These are phyloP conservation scores for Blastobotrys buckinghamii DNA, from an alignment of 1,139 yeast genomes.

Conservation along the genomic window DNA sequence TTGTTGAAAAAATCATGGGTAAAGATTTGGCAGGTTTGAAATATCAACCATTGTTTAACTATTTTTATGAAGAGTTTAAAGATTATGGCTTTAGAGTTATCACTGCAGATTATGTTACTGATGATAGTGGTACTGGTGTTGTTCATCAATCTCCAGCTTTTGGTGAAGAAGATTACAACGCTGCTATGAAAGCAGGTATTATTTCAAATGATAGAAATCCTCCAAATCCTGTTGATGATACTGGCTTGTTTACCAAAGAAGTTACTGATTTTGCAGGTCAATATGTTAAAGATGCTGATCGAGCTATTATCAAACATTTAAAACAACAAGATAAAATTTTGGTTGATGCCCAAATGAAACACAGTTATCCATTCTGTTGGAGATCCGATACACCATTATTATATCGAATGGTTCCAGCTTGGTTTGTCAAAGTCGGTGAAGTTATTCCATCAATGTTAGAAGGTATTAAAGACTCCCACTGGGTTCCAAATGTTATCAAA, in stretches of 20 bases:
- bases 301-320: conserved; percentile 75
- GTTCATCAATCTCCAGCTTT: conserved; percentile 98
- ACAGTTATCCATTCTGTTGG: conserved; percentile 99
- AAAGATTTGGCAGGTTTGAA: conserved; percentile 68
- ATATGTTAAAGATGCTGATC: conserved; percentile 95
- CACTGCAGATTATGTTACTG: conserved; percentile 76
- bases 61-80: conserved; percentile 67
- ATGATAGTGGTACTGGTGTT: conserved; percentile 97
- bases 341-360: conserved; percentile 77
- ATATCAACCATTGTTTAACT: conserved; percentile 79
- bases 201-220: conserved; percentile 63
- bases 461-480: conserved; percentile 77
- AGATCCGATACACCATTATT: conserved; percentile 97
- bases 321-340: conserved; percentile 73
- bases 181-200: conserved; percentile 69
- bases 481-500: conserved; percentile 91
- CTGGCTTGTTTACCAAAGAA: conserved; percentile 71
- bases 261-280: conserved; percentile 73
- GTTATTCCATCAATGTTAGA: conserved; percentile 84
- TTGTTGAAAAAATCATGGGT: conserved; percentile 77
- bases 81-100: conserved; percentile 75
- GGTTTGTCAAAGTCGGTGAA: conserved; percentile 91
- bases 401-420: conserved; percentile 95
- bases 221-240: conserved; percentile 93
- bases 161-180: conserved; percentile 97